These are phyloP conservation scores for Gloeophyllum trabeum DNA, from an alignment of 768 basidiomycete genomes.

Conservation along the genomic window DNA sequence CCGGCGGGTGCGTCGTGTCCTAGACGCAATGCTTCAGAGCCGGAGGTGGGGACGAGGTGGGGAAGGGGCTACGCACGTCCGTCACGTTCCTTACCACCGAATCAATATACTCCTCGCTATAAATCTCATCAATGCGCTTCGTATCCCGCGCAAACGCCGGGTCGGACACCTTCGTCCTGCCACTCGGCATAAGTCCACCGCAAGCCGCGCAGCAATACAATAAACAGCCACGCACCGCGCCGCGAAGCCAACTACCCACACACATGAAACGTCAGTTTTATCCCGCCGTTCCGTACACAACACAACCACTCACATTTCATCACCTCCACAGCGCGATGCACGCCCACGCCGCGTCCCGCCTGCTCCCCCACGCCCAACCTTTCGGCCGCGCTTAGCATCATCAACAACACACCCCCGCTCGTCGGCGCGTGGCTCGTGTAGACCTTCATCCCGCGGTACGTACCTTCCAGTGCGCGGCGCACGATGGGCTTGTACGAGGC, in stretches of 20 bases:
- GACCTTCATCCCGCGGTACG: conserved; percentile 66
- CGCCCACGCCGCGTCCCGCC: conserved; percentile 46
- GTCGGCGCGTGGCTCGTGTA: conserved; percentile 83
- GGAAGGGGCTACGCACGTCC: conserved; percentile 45
- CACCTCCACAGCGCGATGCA: conserved; percentile 75
- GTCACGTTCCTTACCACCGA: conserved; percentile 59
- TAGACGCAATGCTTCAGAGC: conserved; percentile 17
- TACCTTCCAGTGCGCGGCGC: conserved; percentile 63
- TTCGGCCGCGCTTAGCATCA: conserved; percentile 88
- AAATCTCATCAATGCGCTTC: conserved; percentile 46
- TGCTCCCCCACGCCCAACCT: conserved; percentile 42
- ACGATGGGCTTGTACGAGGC: conserved; percentile 58
- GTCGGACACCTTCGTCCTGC: conserved; percentile 78
- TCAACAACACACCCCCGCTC: conserved; percentile 79
- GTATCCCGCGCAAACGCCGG: conserved; percentile 53
- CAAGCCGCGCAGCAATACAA: not conserved
- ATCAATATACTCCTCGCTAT: conserved; percentile 58
- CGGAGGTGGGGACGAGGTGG: conserved; percentile 1
- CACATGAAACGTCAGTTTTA: not conserved
- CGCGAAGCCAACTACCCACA: conserved; percentile 45
- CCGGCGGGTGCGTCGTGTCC: conserved; percentile 71
- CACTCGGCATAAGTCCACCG: conserved; percentile 3
- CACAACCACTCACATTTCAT: conserved; percentile 54
- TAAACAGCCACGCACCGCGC: conserved; percentile 30
- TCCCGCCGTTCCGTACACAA: conserved; percentile 4